A percentile compares a stretch with the other conserved stretches of the same genome.
These are phyloP conservation scores for Colletotrichum orchidophilum DNA, from an alignment of 2,329 filamentous ascomycete genomes.

Conservation along the genomic window DNA sequence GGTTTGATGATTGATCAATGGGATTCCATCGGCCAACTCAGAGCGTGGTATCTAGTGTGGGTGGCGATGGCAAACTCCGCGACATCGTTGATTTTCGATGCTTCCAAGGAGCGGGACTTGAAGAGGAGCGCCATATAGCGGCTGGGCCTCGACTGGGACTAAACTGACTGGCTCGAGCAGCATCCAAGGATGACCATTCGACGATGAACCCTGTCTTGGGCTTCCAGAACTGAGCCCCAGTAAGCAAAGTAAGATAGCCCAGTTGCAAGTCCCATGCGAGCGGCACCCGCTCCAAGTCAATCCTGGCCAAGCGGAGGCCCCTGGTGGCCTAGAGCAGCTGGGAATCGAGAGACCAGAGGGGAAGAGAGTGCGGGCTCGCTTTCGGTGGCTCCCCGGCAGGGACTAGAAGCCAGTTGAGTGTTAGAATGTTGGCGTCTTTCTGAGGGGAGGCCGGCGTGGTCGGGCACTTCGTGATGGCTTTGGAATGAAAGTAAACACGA, in stretches of 20 bases:
- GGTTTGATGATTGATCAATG: background rate
- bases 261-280: constrained; percentile 20
- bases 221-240: constrained; percentile 19
- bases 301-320: constrained; percentile 1
- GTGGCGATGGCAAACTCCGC: background rate
- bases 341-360: constrained; percentile 10
- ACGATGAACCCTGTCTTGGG: constrained; percentile 1
- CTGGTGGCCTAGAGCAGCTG: background rate
- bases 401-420: background rate
- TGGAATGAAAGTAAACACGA: background rate
- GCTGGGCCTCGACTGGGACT: background rate
- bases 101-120: background rate
- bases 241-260: background rate
- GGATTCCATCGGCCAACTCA: background rate
- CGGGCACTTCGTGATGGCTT: background rate
- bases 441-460: background rate
- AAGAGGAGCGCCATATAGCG: background rate
- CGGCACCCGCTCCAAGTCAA: constrained; percentile 10
- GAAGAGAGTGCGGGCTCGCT: background rate
- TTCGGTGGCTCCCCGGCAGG: background rate
- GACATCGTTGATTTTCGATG: background rate
- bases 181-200: constrained; percentile 3
- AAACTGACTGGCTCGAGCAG: background rate
- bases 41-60: background rate
- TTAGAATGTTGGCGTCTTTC: background rate